Conservation (phyloP, 306 rosid genomes). For the Cucumis melo region DNA sequence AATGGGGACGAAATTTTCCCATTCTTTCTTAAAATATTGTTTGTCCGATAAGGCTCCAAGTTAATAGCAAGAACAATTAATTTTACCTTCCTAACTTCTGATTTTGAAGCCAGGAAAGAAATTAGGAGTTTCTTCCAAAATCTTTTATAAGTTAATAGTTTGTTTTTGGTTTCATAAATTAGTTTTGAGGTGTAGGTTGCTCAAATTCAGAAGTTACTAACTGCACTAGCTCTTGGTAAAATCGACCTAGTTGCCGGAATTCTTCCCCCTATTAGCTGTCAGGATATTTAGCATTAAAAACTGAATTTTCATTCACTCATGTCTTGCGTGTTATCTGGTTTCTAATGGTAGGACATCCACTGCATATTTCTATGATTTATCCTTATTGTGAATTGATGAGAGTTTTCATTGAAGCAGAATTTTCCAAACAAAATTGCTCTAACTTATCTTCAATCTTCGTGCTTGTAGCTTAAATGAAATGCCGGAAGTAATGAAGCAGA, state of each 20-base stretch:
- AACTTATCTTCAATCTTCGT: not conserved
- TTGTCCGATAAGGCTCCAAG: not conserved
- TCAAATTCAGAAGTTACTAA: not conserved
- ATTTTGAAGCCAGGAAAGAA: not conserved
- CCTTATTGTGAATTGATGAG: not conserved
- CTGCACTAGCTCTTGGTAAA: not conserved
- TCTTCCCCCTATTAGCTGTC: not conserved
- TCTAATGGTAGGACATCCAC: not conserved
- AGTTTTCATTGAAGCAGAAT: not conserved
- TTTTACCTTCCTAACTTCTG: not conserved
- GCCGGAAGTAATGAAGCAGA: conserved; percentile 92
- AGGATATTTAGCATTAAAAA: not conserved
- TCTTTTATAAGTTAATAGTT: too few relatives aligned
- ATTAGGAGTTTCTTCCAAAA: not conserved
- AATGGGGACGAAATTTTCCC: not conserved
- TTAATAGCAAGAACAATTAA: not conserved
- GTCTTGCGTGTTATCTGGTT: not conserved
- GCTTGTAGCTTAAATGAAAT: conserved; percentile 45
- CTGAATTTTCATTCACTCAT: not conserved
- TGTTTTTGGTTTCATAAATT: not conserved
- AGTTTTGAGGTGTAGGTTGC: not conserved
- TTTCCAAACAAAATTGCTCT: not conserved
- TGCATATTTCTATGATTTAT: not conserved
- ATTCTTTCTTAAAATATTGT: not conserved
- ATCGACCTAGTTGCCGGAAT: not conserved